Conservation (phyloP, 2,329 filamentous ascomycete genomes). For the Aureobasidium sp. region DNA sequence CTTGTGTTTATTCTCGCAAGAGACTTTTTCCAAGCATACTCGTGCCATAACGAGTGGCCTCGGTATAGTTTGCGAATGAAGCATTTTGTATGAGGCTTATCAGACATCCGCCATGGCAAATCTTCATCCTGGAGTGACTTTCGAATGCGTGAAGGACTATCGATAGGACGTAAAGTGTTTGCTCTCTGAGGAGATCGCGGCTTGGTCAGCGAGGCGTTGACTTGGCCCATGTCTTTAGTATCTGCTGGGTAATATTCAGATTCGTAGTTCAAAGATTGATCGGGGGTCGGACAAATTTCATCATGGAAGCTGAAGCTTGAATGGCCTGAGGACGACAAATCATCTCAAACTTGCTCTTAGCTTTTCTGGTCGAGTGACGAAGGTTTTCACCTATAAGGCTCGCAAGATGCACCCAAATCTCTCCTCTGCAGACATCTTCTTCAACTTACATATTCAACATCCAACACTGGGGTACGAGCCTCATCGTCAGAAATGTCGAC, state of each 20-base stretch:
- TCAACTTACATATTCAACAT: background rate
- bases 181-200: background rate
- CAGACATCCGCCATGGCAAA: background rate
- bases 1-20: background rate
- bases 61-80: background rate
- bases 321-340: background rate
- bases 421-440: background rate
- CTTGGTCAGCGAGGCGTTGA: background rate
- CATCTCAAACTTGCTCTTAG: background rate
- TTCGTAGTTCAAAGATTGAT: background rate
- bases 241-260: background rate
- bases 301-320: background rate
- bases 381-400: background rate
- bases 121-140: background rate
- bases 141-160: background rate
- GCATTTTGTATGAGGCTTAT: background rate
- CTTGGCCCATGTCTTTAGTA: background rate
- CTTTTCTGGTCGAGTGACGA: background rate
- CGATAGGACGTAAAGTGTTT: no score
- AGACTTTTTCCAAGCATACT: background rate
- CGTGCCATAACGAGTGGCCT: background rate
- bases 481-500: background rate
- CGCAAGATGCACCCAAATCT: background rate
- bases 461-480: background rate
- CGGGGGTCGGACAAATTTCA: no score